Base-by-base conservation (phyloP, 805 yeast genomes). In the Hanseniaspora hatyaiensis region DNA sequence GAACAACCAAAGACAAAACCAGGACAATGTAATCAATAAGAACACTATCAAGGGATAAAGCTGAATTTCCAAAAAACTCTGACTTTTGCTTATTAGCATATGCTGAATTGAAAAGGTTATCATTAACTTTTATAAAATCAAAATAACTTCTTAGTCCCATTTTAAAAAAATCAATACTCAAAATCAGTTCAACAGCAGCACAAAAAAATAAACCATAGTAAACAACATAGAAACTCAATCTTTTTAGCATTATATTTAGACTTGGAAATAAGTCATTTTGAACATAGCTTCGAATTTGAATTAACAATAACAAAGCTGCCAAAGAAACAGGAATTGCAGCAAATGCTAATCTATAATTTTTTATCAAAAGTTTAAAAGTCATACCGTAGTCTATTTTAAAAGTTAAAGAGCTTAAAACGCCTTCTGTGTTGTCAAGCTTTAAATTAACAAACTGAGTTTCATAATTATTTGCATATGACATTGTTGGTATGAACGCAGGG, bases 301-400 rank as follows among this genome's bases (percentile, higher is more conserved):
- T 56, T 69, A 80, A 16, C 8, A 42, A 38, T 1, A 36, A 26
- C 8, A 49, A n/a, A 2, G 40, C 16, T 0, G 76, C 62, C 1
- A 79, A 70, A 15, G 82, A 65, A 33, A 77, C 74, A 3, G 94
- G 87, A 47, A 82, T 71, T 1, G 87, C 71, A 3, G 83, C 80
- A 34, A 82, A 65, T 1, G 83, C 76, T 12, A 89, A 70, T 56
- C 98, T 71, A 61, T 82, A 89, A 49, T 94, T 69, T 54, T 87
- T 67, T 4, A 83, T 80, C 40, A 88, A 63, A 53, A 82, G 69
- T 49, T 78, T 80, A 51, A 88, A 62, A 32, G 89, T 80, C 37
- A 61, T 36, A 1, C 40, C 19, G 62, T 64, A 57, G 44, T 58
- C 54, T 13, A 60, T 50, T 22, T 44, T 40, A 30, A 61, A 26